Evolutionary conservation across 345 rosid species (phyloP), one percentile per base, ranked within the genome.

Genomic region (Gossypium sturtianum): DNA sequence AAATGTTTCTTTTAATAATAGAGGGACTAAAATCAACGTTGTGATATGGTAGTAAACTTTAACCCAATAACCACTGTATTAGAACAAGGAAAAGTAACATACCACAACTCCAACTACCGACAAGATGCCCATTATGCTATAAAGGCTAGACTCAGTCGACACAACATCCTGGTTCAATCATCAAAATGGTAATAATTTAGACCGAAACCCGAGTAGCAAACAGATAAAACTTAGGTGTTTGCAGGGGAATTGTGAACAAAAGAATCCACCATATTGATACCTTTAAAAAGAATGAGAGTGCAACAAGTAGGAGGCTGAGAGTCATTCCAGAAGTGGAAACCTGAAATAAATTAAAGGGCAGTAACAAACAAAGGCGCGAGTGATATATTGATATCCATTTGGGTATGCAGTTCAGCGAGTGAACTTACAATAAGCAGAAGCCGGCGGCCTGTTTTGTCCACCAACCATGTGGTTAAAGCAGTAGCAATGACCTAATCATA

Each of bases 21-120:
- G 41, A 34, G 41, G 7, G 7, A 34, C 41, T 34, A 5, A 5
- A 34, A 34, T 34, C 1, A 4, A 29, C 6, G 4, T 29, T 29
- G 4, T 29, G 38, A 34, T 34, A 34, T 6, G 7, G 41, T 34
- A 34, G 41, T 34, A 34, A 34, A 34, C 41, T 34, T 34, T 34
- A 34, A 34, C 41, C 41, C 41, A 34, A 34, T 19, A 56, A 16
- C 57, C 16, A 58, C 49, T 52, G 45, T 64, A 76, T 23, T 12
- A 73, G 34, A 65, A 17, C 4, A 49, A 22, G 63, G 41, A 65
- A 12, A 9, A 44, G 45, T 4, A 52, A 74, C 92, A 74, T 88
- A 89, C 99, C 96, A 95, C 93, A 71, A 95, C 97, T 80, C 99
- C 98, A 80, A 91, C 92, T 25, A 90, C 89, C 16, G 99, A 83